Conservation (phyloP, 2,329 filamentous ascomycete genomes). For the Penicillium sumatraense region DNA sequence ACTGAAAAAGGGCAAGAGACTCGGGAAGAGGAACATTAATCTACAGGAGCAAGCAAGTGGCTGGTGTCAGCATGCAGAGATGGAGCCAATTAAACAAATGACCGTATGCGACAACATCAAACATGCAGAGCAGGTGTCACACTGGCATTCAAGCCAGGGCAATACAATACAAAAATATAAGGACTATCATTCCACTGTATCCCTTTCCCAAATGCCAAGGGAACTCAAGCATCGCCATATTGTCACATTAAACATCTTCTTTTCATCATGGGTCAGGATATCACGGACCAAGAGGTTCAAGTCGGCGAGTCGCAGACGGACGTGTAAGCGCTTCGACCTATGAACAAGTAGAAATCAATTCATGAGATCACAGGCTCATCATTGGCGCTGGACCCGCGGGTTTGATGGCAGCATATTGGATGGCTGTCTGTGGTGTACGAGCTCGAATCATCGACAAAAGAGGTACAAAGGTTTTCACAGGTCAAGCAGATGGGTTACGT, state of each 20-base stretch:
- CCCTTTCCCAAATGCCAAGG: neutral
- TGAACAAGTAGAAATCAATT: neutral
- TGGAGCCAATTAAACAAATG: neutral
- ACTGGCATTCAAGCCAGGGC: neutral
- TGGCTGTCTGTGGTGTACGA: conserved; percentile 54
- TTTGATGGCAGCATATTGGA: conserved; percentile 56
- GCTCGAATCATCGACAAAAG: conserved; percentile 55
- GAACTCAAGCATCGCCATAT: neutral
- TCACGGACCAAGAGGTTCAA: neutral
- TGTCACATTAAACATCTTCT: neutral
- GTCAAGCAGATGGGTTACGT: conserved; percentile 31
- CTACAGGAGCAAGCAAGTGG: neutral
- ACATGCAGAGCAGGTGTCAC: neutral
- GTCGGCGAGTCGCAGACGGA: conserved; percentile 16
- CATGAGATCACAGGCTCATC: conserved; percentile 35
- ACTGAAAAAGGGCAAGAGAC: too few relatives aligned
- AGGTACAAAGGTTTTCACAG: conserved; percentile 39
- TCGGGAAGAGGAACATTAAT: neutral
- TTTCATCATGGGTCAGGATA: neutral
- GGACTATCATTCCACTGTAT: neutral
- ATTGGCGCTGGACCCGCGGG: conserved; percentile 57
- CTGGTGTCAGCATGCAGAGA: neutral
- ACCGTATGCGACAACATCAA: neutral
- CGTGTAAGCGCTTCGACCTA: conserved; percentile 14
- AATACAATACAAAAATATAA: neutral